Percentiles rank a stretch among this genome's conserved stretches.
phyloP scores from a whole-genome alignment of 1,284 basidiomycete genomes.

The Austroboletus rostrupii region DNA sequence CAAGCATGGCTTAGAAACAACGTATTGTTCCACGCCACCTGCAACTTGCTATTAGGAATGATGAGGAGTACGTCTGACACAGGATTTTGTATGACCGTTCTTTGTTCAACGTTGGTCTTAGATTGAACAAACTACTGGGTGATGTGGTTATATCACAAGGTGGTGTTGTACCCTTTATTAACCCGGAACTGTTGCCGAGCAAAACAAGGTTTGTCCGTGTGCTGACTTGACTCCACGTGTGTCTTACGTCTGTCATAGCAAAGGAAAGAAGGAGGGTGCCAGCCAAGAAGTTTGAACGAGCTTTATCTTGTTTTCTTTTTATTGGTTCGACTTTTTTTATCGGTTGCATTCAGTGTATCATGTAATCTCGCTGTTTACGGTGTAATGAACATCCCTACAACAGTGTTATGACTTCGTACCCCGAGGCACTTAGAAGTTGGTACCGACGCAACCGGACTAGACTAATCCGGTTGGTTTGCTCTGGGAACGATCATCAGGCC shows the following conservation, averaged over 20 bases:
- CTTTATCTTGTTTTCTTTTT: slow-evolving; percentile 9
- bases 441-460: neutral
- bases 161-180: slow-evolving; percentile 80
- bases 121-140: slow-evolving; percentile 74
- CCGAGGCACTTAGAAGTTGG: neutral
- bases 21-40: slow-evolving; percentile 90
- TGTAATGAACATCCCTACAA: slow-evolving; percentile 18
- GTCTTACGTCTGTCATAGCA: slow-evolving; percentile 19
- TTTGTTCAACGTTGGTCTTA: slow-evolving; percentile 23
- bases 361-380: slow-evolving; percentile 19
- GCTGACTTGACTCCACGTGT: neutral
- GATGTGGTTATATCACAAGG: slow-evolving; percentile 88
- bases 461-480: too few species aligned
- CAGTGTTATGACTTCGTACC: neutral
- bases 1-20: slow-evolving; percentile 49
- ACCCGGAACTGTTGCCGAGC: slow-evolving; percentile 46
- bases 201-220: slow-evolving; percentile 35
- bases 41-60: slow-evolving; percentile 87
- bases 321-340: slow-evolving; percentile 24
- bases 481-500: too few species aligned
- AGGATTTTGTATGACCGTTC: slow-evolving; percentile 10
- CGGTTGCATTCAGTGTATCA: slow-evolving; percentile 28
- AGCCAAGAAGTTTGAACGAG: slow-evolving; percentile 29
- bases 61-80: slow-evolving; percentile 62
- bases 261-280: slow-evolving; percentile 32